Percentiles rank a stretch among this genome's conserved stretches.
Evolutionary conservation across 2,329 filamentous ascomycete species (phyloP).

Genomic region (Magnaporthiopsis rhizophila): DNA sequence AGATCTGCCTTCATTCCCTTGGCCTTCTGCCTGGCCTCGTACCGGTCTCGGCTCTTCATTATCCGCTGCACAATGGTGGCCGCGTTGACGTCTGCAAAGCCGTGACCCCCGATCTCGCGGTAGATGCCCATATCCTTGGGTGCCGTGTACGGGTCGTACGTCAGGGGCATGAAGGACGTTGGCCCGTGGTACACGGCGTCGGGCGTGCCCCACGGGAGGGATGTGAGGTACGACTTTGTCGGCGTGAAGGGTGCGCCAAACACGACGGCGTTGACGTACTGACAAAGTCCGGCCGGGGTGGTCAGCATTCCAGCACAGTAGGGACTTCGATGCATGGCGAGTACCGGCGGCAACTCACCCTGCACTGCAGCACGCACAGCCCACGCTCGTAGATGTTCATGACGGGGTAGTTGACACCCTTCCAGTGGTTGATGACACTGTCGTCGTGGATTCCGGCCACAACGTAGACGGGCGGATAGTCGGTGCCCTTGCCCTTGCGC

Average conservation of each 20-base stretch:
- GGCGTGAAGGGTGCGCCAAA: constrained; percentile 88
- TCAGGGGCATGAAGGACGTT: constrained; percentile 77
- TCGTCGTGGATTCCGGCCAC: constrained; percentile 93
- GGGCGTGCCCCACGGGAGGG: constrained; percentile 66
- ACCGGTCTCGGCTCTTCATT: constrained; percentile 74
- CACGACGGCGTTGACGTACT: constrained; percentile 82
- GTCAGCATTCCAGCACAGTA: not conserved
- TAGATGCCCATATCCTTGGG: constrained; percentile 82
- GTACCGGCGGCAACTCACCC: constrained; percentile 43
- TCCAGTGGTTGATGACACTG: constrained; percentile 90
- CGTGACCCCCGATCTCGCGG: constrained; percentile 65
- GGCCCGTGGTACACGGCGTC: constrained; percentile 92
- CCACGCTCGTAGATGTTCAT: constrained; percentile 99
- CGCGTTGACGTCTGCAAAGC: constrained; percentile 82
- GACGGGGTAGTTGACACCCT: constrained; percentile 96
- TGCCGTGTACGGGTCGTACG: constrained; percentile 72
- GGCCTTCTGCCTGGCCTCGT: constrained; percentile 82
- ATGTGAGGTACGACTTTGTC: constrained; percentile 66
- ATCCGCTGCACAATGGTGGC: constrained; percentile 88
- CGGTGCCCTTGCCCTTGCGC: constrained; percentile 57
- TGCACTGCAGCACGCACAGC: constrained; percentile 90
- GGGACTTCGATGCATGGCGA: not conserved
- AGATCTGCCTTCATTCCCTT: constrained; percentile 81
- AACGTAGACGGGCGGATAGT: constrained; percentile 80
- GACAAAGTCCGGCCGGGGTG: not conserved